These are phyloP conservation scores for Exophiala xenobiotica DNA, from an alignment of 2,329 filamentous ascomycete genomes.

Conservation along the genomic window DNA sequence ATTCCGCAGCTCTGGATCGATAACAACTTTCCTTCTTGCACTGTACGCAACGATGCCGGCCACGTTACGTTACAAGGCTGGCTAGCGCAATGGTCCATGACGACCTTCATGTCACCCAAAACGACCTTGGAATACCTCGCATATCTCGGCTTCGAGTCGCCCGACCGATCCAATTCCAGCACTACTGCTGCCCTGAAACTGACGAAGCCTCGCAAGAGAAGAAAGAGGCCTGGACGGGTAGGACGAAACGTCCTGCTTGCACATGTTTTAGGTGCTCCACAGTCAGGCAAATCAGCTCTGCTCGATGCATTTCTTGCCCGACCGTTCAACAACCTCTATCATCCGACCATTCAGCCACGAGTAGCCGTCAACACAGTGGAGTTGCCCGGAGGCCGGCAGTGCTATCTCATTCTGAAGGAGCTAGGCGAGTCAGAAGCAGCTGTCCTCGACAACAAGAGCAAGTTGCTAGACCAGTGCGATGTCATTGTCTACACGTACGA, in stretches of 20 bases:
- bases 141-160: conserved; percentile 88
- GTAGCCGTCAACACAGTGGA: conserved; percentile 96
- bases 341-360: conserved; percentile 91
- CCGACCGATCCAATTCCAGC: conserved; percentile 67
- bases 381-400: conserved; percentile 91
- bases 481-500: conserved; percentile 95
- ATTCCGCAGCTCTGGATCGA: conserved; percentile 84
- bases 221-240: conserved; percentile 76
- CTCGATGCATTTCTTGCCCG: conserved; percentile 88
- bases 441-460: conserved; percentile 85
- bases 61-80: conserved; percentile 95
- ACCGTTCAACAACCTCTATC: conserved; percentile 79
- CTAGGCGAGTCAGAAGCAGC: conserved; percentile 85
- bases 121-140: conserved; percentile 94
- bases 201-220: conserved; percentile 85
- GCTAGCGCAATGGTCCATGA: conserved; percentile 99
- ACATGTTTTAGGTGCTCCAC: conserved; percentile 82
- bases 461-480: conserved; percentile 83
- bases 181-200: conserved; percentile 85
- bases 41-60: conserved; percentile 90
- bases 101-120: conserved; percentile 91
- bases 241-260: conserved; percentile 93
- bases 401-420: conserved; percentile 93
- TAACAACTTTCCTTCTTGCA: conserved; percentile 85
- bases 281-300: conserved; percentile 86